Percentiles rank a stretch among this genome's conserved stretches.
Conservation (phyloP, 2,329 filamentous ascomycete species). For the Cercospora sesami region DNA sequence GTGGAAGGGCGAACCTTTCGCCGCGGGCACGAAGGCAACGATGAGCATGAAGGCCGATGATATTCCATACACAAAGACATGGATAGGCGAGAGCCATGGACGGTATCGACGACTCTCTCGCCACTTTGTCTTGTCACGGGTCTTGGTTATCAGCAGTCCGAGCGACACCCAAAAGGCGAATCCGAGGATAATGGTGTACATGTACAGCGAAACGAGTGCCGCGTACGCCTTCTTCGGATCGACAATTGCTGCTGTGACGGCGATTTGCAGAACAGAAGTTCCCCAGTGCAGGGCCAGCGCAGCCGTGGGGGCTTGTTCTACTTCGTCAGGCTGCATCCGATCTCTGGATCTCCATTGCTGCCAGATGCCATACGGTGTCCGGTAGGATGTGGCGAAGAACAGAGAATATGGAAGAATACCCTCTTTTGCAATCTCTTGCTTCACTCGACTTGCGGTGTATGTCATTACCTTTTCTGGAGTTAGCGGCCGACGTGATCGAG, state of each 20-base stretch:
- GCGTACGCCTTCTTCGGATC: constrained; percentile 34
- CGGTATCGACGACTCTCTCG: constrained; percentile 28
- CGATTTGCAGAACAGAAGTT: constrained; percentile 40
- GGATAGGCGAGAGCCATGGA: constrained; percentile 31
- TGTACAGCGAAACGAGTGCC: constrained; percentile 42
- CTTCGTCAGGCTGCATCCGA: constrained; percentile 23
- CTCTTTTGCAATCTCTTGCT: constrained; percentile 62
- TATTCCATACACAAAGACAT: constrained; percentile 29
- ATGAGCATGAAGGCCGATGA: constrained; percentile 28
- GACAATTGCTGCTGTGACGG: constrained; percentile 34
- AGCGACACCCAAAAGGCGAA: constrained; percentile 32
- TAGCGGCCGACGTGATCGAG: no score
- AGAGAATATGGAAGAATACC: constrained; percentile 54
- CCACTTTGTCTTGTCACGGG: constrained; percentile 23
- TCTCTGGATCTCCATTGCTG: constrained; percentile 23
- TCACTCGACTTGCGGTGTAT: constrained; percentile 57
- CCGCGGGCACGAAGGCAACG: constrained; percentile 27
- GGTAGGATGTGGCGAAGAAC: constrained; percentile 46
- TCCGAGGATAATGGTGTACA: constrained; percentile 44
- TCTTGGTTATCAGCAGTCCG: constrained; percentile 40
- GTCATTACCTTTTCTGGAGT: constrained; percentile 44
- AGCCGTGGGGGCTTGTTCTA: constrained; percentile 42
- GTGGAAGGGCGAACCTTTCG: constrained; percentile 25
- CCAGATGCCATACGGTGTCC: constrained; percentile 33
- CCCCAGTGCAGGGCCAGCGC: constrained; percentile 45